Evolutionary conservation across 257 asterid species (phyloP), one percentile per base, ranked within the genome.

Genomic region (Cinchona pubescens): DNA sequence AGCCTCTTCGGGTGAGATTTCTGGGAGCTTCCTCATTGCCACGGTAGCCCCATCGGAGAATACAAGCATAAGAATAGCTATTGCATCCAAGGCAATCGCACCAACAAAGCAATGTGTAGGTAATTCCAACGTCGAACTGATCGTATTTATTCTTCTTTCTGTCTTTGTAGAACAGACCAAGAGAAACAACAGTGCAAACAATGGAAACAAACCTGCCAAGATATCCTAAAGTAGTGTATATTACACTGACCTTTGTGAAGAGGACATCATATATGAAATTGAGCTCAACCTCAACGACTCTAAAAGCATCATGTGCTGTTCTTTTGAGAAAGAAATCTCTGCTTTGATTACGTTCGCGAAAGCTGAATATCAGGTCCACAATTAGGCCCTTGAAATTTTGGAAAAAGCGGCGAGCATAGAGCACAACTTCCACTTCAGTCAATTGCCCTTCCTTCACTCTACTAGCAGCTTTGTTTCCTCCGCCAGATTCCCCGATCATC

Each of bases 231-330:
- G 0, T 7, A 35, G 73, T 75, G 79, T 84, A 78, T 4, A 81
- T 85, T 8, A 82, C 81, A 0, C 65, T 76, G 3, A 80, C 78
- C 81, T 89, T 89, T 6, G 91, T 87, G 46, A 73, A 87, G 42
- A 89, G 82, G 11, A 77, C 86, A 2, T 87, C 94, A 40, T 87
- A 89, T 48, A 89, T 76, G 83, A 89, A 86, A 27, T 79, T 89
- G 43, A 89, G 90, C 77, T 87, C 95, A 25, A 77, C 82, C 64
- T 80, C 87, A 0, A 89, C 75, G 9, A 89, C 84, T 14, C 63
- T 55, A 35, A 89, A 87, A 23, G 92, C 95, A 56, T 87, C 90
- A 13, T 45, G 32, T 0, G 86, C 73, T 0, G 75, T 45, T 49
- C 86, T 78, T 65, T 74, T 5, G 43, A 49, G 82, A 53, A 89